Evolutionary conservation across 1,284 basidiomycete genomes (phyloP), one percentile per base, ranked within the genome.

Genomic region (Ustilago lituana): DNA sequence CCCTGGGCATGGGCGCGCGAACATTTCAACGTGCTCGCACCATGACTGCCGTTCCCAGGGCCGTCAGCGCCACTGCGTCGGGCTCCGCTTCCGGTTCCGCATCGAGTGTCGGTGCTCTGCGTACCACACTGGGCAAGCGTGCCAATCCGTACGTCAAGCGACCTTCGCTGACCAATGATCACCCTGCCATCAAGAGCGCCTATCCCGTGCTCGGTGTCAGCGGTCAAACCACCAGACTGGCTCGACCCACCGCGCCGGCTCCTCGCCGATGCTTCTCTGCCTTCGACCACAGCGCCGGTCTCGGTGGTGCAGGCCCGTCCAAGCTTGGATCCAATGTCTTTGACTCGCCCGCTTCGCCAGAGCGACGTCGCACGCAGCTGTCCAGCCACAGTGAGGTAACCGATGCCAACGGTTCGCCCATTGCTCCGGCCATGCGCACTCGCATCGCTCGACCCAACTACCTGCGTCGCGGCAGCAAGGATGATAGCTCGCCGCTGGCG

Each of bases 401-500:
- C 4, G 72, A 74, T 38, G 72, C 61, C 39, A 68, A 66, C 27
- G 74, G 74, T 31, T 76, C 74, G 5, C 74, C 74, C 38, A 66
- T 76, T 29, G 68, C 68, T 6, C 63, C 64, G 4, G 51, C 29
- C 14, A 46, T 67, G 44, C 60, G 63, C 1, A 19, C 50, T 3
- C 62, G 62, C 5, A 20, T 31, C 20, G 15, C 39, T 11, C 57
- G 61, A 5, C 70, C 70, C 23, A 51, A 26, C 48, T 58, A 61
- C 31, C 45, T 77, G 12, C 61, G 76, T 22, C 58, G 59, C 10
- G 47, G 53, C 22, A 76, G 74, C 65, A 73, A 78, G 44, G 76
- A 78, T 50, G 76, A 78, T 45, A 69, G 61, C 64, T 76, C 72
- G 17, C 74, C 76, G 27, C 57, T 77, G 4, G 74, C 67, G 14